A percentile compares a stretch with the other conserved stretches of the same genome.
Evolutionary conservation across 139 green algal genomes (phyloP).

Genomic region (Marvania coccoides): DNA sequence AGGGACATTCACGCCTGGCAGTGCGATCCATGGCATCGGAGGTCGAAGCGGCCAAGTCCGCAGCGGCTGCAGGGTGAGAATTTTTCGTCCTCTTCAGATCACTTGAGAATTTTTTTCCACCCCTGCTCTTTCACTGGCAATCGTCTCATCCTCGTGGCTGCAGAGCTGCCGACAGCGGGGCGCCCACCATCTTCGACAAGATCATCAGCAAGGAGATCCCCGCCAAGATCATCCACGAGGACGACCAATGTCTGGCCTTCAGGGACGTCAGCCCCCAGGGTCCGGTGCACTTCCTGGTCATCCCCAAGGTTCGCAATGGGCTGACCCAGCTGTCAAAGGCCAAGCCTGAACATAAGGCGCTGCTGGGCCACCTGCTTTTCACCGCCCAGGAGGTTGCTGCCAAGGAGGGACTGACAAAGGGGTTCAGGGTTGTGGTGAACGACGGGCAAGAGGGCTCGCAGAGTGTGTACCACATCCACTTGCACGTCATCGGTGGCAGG

Average conservation of each 20-base stretch:
- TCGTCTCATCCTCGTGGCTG: not conserved
- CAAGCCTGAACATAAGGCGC: slow-evolving; percentile 60
- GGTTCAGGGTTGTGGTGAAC: slow-evolving; percentile 87
- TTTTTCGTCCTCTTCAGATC: not conserved
- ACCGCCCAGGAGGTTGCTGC: slow-evolving; percentile 69
- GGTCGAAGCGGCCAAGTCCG: slow-evolving; percentile 12
- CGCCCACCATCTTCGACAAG: slow-evolving; percentile 94
- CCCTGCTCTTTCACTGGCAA: not conserved
- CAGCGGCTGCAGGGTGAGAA: slow-evolving; percentile 20
- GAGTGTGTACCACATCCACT: slow-evolving; percentile 84
- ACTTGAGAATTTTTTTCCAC: no score
- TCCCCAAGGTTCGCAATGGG: slow-evolving; percentile 73
- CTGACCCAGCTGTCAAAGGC: slow-evolving; percentile 75
- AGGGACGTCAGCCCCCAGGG: slow-evolving; percentile 86
- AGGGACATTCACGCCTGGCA: no score
- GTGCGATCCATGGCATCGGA: slow-evolving; percentile 36
- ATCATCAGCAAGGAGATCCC: slow-evolving; percentile 87
- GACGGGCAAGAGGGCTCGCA: slow-evolving; percentile 80
- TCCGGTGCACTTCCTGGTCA: slow-evolving; percentile 88
- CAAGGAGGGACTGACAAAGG: slow-evolving; percentile 60
- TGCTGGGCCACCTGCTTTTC: slow-evolving; percentile 85
- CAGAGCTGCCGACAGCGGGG: slow-evolving; percentile 19
- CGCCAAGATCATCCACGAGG: slow-evolving; percentile 90
- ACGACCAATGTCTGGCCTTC: slow-evolving; percentile 87
- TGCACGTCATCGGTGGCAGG: slow-evolving; percentile 76